phyloP scores from a whole-genome alignment of 2,329 filamentous ascomycete genomes.

The Penicillium sp. region DNA sequence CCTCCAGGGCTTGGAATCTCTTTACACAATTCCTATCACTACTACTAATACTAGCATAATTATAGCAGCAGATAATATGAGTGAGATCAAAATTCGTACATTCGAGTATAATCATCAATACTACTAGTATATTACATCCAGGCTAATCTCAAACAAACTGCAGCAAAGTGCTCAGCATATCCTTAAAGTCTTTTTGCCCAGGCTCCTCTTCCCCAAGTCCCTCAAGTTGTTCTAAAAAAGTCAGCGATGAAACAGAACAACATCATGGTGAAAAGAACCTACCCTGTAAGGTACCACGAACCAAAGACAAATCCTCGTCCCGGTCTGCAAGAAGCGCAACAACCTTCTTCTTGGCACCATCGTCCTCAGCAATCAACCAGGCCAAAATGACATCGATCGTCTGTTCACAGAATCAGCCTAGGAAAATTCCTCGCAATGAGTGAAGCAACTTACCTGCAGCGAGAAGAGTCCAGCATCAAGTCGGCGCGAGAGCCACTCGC shows the following conservation, averaged over 20 bases:
- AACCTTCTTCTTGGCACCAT: constrained; percentile 70
- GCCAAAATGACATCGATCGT: constrained; percentile 78
- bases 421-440: neutral
- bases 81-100: too few relatives aligned
- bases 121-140: constrained; percentile 1
- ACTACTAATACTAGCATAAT: too few relatives aligned
- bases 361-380: constrained; percentile 91
- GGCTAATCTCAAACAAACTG: constrained; percentile 37
- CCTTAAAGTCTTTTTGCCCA: constrained; percentile 59
- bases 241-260: constrained; percentile 15
- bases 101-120: neutral
- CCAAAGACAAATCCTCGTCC: constrained; percentile 66
- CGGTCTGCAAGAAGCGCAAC: constrained; percentile 66
- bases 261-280: constrained; percentile 17
- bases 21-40: too few relatives aligned
- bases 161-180: constrained; percentile 68
- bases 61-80: too few relatives aligned
- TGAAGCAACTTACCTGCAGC: constrained; percentile 60
- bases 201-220: constrained; percentile 61
- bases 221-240: constrained; percentile 61
- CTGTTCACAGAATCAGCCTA: constrained; percentile 46
- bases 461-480: constrained; percentile 85
- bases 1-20: too few relatives aligned
- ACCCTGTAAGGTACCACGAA: constrained; percentile 71
- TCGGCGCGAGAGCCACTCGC: constrained; percentile 74